Evolutionary conservation across 148 eudicot genomes (phyloP), one percentile per base, ranked within the genome.

Genomic region (Dianthus caryophyllus): DNA sequence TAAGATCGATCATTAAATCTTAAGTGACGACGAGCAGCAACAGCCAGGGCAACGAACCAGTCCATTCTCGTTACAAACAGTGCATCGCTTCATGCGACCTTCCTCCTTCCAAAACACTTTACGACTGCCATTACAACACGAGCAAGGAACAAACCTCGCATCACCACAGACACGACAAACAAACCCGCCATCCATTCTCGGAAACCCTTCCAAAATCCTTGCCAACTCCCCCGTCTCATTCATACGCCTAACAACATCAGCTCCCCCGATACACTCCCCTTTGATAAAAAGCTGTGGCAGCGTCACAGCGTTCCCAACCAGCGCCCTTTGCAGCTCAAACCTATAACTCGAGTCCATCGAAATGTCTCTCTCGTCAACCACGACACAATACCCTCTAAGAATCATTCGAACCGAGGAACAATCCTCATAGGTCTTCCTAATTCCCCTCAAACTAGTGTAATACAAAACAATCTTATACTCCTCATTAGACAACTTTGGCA

Each of bases 341-440:
- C 80, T 86, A 47, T 84, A 94, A 0, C 73, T 75, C 17, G 87
- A 79, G 79, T 94, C 99, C 99, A 94, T 94, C 0, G 99, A 94
- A 43, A 88, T 80, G 67, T 94, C 99, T 64, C 80, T 83, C 76
- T 94, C 99, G 58, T 94, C 99, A 0, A 94, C 83, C 55, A 44
- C 66, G 21, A 94, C 97, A 33, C 90, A 73, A 76, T 83, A 86
- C 17, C 96, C 97, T 68, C 79, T 82, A 16, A 94, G 78, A 67
- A 90, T 90, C 81, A 82, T 77, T 41, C 93, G 72, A 49, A 90
- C 96, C 1, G 78, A 78, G 60, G 96, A 86, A 70, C 99, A 94
- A 75, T 94, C 97, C 57, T 94, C 99, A 65, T 80, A 90, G 14
- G 97, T 94, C 78, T 84, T 86, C 68, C 99, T 79, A 78, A 94